Percentiles rank a stretch among this genome's conserved stretches.
These are phyloP conservation scores for Perkinsus marinus DNA, from an alignment of 169 alveolate species.

Conservation along the genomic window DNA sequence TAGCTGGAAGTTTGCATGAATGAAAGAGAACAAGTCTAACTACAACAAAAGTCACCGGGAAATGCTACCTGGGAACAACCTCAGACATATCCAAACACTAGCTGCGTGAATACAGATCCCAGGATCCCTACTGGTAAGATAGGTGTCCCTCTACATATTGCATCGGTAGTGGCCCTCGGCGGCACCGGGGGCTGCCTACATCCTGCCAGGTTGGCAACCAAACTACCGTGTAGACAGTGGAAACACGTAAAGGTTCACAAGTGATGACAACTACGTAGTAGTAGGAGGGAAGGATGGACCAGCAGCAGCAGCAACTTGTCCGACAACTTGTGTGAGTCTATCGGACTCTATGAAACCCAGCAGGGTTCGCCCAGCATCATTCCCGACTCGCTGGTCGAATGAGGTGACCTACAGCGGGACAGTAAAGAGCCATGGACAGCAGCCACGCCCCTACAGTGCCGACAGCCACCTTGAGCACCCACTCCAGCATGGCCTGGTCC, in stretches of 20 bases:
- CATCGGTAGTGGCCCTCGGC: too few species aligned
- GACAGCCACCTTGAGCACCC: not conserved
- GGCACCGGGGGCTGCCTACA: too few species aligned
- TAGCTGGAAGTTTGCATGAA: conserved; percentile 20
- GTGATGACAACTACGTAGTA: not conserved
- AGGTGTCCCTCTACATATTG: not conserved
- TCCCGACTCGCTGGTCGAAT: not conserved
- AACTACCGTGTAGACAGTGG: not conserved
- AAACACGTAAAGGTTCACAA: not conserved
- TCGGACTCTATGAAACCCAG: not conserved
- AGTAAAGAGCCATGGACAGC: not conserved
- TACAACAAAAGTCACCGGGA: too few species aligned
- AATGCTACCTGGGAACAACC: too few species aligned
- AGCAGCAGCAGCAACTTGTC: not conserved
- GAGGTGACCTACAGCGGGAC: not conserved
- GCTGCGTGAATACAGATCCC: not conserved
- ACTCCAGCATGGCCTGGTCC: not conserved
- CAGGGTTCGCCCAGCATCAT: not conserved
- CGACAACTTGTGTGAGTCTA: not conserved
- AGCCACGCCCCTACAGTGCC: not conserved
- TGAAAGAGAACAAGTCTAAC: not conserved
- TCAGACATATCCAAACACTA: too few species aligned
- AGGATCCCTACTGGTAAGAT: not conserved
- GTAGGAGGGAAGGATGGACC: not conserved
- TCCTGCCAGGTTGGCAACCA: not conserved